Evolutionary conservation across 352 stramenopile genomes (phyloP), one percentile per base, ranked within the genome.

Genomic region (Halophytophthora batemanensis): DNA sequence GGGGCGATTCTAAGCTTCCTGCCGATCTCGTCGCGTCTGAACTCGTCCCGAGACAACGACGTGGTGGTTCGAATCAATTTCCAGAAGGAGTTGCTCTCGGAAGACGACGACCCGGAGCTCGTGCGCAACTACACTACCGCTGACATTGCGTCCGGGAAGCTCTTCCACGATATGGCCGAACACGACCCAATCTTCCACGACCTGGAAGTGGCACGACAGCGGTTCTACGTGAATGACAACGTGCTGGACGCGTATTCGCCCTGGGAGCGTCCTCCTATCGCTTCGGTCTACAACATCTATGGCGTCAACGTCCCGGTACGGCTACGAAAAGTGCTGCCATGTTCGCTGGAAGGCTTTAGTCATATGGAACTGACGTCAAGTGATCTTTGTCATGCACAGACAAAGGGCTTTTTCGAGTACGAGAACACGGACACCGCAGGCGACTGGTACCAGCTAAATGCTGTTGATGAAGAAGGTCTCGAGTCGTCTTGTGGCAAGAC

Each of bases 241-340:
- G 68, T 93, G 8, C 33, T 93, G 0, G 68, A 93, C 33, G 60
- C 72, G 15, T 70, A 74, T 14, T 66, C 61, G 29, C 75, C 82
- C 0, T 90, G 77, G 77, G 61, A 81, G 6, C 75, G 82, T 17
- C 82, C 82, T 13, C 82, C 79, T 0, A 90, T 93, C 45, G 71
- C 69, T 36, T 76, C 63, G 0, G 77, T 93, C n/a, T 90, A 90
- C 49, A 66, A 73, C 19, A 69, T 89, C 33, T 93, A 93, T 50
- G 82, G 82, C 41, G 71, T 86, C 40, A 87, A 88, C n/a, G 59
- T 90, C 19, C 73, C 75, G 60, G 82, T 92, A 65, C 13, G 59
- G 43, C 25, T 6, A 19, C 15, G 1, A n/a, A 55, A 25, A 21
- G 8, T 18, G 3, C 13, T 52, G 19, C 0, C 17, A 33, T 12